phyloP scores from a whole-genome alignment of 2,329 filamentous ascomycete species.

The Parastagonospora nodorum region DNA sequence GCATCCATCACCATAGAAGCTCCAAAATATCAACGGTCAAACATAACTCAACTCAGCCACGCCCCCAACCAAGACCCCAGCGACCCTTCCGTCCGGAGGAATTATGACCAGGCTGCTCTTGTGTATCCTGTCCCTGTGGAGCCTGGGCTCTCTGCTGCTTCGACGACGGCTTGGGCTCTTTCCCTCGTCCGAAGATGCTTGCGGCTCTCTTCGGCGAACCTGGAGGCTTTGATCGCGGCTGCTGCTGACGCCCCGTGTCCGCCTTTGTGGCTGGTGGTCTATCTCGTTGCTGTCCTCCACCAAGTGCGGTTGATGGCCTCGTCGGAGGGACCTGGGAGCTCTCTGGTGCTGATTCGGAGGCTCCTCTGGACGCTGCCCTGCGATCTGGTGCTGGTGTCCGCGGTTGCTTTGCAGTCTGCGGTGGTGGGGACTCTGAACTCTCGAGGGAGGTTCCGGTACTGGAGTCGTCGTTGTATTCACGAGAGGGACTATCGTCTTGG shows the following conservation, averaged over 20 bases:
- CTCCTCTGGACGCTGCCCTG: conserved; percentile 4
- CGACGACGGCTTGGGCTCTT: neutral
- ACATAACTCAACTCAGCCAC: neutral
- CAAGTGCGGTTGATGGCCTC: conserved; percentile 10
- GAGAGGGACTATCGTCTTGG: conserved; percentile 4
- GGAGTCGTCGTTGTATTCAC: conserved; percentile 9
- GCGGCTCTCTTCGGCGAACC: neutral
- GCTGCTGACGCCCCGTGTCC: neutral
- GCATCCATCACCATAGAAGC: neutral
- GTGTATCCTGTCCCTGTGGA: neutral
- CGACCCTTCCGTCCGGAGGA: neutral
- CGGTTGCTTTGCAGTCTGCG: conserved; percentile 2
- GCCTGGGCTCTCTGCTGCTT: neutral
- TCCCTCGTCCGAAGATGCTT: neutral
- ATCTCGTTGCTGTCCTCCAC: neutral
- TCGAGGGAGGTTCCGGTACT: conserved; percentile 3
- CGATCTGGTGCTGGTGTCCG: conserved; percentile 1
- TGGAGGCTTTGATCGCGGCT: neutral
- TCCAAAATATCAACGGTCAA: neutral
- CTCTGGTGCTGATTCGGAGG: neutral
- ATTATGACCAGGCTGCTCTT: neutral
- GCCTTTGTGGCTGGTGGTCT: conserved; percentile 7
- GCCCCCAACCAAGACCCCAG: neutral
- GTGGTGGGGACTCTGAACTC: neutral
- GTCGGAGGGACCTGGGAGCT: neutral